Evolutionary conservation across 2,329 filamentous ascomycete species (phyloP).

Genomic region (Monilinia laxa): DNA sequence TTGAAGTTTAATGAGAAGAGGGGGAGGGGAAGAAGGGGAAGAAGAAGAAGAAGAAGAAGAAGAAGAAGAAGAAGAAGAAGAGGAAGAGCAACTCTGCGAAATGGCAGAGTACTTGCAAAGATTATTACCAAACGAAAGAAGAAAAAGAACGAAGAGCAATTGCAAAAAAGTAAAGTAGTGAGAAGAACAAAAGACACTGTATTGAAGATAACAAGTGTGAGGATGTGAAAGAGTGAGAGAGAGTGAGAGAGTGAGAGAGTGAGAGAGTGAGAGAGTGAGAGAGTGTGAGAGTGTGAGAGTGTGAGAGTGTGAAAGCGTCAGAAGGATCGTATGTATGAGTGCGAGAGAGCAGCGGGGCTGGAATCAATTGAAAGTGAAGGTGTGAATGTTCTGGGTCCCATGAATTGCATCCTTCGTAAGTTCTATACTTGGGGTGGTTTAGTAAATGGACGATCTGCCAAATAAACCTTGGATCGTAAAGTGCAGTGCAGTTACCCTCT

Average conservation of each 20-base stretch:
- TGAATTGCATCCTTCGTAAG: constrained; percentile 8
- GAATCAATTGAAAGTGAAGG: constrained; percentile 8
- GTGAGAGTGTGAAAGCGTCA: not conserved
- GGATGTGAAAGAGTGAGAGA: not conserved
- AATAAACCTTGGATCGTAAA: not conserved
- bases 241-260: not conserved
- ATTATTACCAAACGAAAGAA: not conserved
- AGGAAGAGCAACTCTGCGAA: constrained; percentile 9
- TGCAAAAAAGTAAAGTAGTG: not conserved
- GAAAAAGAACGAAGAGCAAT: constrained; percentile 16
- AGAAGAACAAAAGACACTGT: no score
- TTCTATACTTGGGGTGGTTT: not conserved
- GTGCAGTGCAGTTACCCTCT: no score
- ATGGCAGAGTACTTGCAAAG: not conserved
- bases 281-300: not conserved
- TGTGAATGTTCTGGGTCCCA: constrained; percentile 11
- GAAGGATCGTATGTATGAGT: not conserved
- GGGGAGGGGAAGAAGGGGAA: no score
- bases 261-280: not conserved
- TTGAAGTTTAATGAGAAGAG: not conserved
- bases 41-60: no score
- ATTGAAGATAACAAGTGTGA: not conserved
- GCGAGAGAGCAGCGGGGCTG: not conserved
- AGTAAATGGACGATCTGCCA: not conserved
- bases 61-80: no score